phyloP scores from a whole-genome alignment of 2,329 filamentous ascomycete species.

The Ascochyta viciae-villosae region DNA sequence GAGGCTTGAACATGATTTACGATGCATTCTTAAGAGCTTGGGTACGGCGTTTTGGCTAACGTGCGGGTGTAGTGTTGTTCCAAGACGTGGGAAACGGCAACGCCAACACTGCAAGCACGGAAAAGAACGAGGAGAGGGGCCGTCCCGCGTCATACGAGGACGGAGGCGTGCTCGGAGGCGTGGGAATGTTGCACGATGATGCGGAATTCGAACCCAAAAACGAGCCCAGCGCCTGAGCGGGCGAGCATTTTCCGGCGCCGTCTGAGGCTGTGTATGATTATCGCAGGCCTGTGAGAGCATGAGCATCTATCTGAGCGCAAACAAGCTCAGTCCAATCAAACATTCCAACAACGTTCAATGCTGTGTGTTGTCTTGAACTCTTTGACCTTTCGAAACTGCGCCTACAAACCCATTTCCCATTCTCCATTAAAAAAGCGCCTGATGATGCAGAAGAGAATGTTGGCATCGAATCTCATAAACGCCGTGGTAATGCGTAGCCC shows the following conservation, averaged over 20 bases:
- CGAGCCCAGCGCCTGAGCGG: not conserved
- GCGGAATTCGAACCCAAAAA: not conserved
- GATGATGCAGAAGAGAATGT: too few relatives aligned
- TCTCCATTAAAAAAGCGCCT: too few relatives aligned
- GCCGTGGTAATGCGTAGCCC: slow-evolving; percentile 1
- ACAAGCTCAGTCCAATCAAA: slow-evolving; percentile 21
- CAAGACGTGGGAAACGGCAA: slow-evolving; percentile 11
- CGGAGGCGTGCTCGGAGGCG: slow-evolving; percentile 5
- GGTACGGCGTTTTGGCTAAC: slow-evolving; percentile 30
- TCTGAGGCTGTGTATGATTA: slow-evolving; percentile 21
- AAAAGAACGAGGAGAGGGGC: slow-evolving; percentile 8
- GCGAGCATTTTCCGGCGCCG: slow-evolving; percentile 10
- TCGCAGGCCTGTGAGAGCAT: slow-evolving; percentile 19
- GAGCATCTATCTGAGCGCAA: slow-evolving; percentile 22
- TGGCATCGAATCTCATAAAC: not conserved
- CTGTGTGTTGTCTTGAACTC: too few relatives aligned
- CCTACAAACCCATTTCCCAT: too few relatives aligned
- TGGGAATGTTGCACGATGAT: slow-evolving; percentile 10
- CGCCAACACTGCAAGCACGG: slow-evolving; percentile 10
- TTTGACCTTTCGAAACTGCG: too few relatives aligned
- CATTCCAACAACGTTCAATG: slow-evolving; percentile 11
- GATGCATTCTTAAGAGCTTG: slow-evolving; percentile 26
- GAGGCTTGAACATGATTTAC: slow-evolving; percentile 38
- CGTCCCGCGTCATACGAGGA: not conserved
- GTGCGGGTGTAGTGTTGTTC: slow-evolving; percentile 19